These are phyloP conservation scores for Umbelopsis isabellina DNA, from an alignment of 192 early-diverging fungal species.

Conservation along the genomic window DNA sequence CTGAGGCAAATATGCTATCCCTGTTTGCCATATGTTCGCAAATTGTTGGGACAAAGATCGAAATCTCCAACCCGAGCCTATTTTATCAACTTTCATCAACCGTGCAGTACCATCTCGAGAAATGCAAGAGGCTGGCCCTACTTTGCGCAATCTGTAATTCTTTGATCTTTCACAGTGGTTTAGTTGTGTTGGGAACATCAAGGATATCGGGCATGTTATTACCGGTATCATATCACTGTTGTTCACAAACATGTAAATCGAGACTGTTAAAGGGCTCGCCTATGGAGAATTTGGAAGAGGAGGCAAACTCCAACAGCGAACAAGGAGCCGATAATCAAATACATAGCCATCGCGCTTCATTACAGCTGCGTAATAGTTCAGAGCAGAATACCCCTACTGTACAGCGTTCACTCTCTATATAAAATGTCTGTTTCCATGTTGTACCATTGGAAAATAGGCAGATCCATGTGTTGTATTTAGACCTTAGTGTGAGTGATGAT, in stretches of 20 bases:
- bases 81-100: conserved; percentile 10
- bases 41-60: not conserved
- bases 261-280: not conserved
- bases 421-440: not conserved
- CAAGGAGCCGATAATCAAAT: not conserved
- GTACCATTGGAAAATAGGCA: too few relatives aligned
- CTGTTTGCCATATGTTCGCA: not conserved
- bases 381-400: conserved; percentile 9
- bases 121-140: conserved; percentile 15
- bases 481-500: too few relatives aligned
- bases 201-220: not conserved
- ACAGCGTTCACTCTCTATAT: not conserved
- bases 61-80: not conserved
- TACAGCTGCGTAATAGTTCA: conserved; percentile 1
- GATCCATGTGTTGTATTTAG: too few relatives aligned
- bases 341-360: conserved; percentile 14
- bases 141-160: conserved; percentile 6
- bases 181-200: not conserved
- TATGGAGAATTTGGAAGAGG: not conserved
- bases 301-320: not conserved
- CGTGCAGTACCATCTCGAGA: not conserved
- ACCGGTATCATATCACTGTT: conserved; percentile 4
- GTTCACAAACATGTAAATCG: conserved; percentile 7
- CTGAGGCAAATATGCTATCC: not conserved
- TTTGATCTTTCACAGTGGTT: conserved; percentile 3